phyloP scores from a whole-genome alignment of 306 rosid genomes.

The Casuarina equisetifolia region DNA sequence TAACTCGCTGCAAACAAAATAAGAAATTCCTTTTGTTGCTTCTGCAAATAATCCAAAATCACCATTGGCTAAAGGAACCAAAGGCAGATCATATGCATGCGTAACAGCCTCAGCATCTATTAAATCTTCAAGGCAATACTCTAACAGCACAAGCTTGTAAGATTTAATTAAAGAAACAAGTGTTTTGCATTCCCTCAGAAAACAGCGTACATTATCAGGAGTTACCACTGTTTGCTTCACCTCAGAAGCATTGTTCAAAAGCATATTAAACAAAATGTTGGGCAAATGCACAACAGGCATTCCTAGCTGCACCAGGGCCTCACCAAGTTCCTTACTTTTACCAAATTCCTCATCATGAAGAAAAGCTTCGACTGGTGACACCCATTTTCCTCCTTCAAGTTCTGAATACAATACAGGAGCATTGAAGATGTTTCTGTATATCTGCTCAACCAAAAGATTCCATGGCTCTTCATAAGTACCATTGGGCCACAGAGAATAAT shows the following conservation, averaged over 20 bases:
- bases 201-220: constrained; percentile 74
- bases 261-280: constrained; percentile 59
- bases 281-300: constrained; percentile 88
- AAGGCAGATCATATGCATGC: constrained; percentile 66
- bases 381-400: constrained; percentile 88
- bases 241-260: constrained; percentile 58
- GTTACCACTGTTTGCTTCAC: constrained; percentile 69
- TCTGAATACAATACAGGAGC: constrained; percentile 74
- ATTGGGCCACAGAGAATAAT: constrained; percentile 85
- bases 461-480: constrained; percentile 98
- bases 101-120: constrained; percentile 83
- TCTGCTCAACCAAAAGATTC: constrained; percentile 71
- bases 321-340: constrained; percentile 70
- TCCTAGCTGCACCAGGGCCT: constrained; percentile 73
- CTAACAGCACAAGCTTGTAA: constrained; percentile 76
- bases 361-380: constrained; percentile 78
- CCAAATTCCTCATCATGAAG: constrained; percentile 74
- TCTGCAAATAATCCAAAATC: constrained; percentile 64
- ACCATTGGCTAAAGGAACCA: constrained; percentile 93
- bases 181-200: constrained; percentile 63
- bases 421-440: constrained; percentile 58
- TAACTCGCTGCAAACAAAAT: constrained; percentile 77
- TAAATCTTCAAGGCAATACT: constrained; percentile 93
- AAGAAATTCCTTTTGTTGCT: constrained; percentile 65
- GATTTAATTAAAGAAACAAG: constrained; percentile 45